Base-by-base conservation (phyloP, 1,284 basidiomycete genomes). In the Leccinum huronense region DNA sequence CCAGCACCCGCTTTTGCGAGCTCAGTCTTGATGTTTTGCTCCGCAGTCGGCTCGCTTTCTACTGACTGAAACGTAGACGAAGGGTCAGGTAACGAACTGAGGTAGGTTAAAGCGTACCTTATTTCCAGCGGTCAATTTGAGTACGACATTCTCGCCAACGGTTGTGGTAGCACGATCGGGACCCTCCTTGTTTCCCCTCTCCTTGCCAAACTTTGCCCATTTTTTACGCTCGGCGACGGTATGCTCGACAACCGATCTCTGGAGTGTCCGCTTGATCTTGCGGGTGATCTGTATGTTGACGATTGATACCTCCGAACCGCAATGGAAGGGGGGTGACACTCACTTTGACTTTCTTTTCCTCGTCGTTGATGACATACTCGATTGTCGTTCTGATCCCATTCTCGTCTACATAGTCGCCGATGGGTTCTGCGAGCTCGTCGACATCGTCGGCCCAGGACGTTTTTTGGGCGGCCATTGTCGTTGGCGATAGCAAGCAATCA, bases 81-180 rank as follows among this genome's bases (percentile, higher is more conserved):
- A 2, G 27, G 11, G 14, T 63, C 36, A 63, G 56, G n/a, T 3
- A 63, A 45, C 5, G 19, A 38, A 3, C 2, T 14, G 34, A 62
- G 33, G 36, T n/a, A 38, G 16, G 19, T 53, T 16, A 54, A n/a
- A 65, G 13, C 77, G 67, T 66, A 91, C 91, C 80, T 92, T 93
- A 79, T 90, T 92, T 34, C 95, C 94, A 3, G 91, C 89, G 58
- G 84, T 88, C 61, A 99, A 77, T 78, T 95, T 97, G 74, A 99
- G 82, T 19, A 84, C 77, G 34, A 99, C 87, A 69, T 90, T 92
- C 81, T 99, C 97, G 62, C 93, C 97, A 51, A 99, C 91, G 2
- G 96, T 97, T 3, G 97, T 99, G 4, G 97, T 99, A 27, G 94
- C 92, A 54, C 89, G 84, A 81, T 98, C 94, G 10, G 96, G 97